phyloP scores from a whole-genome alignment of 2,329 filamentous ascomycete species.

The Aspergillus chevalieri region DNA sequence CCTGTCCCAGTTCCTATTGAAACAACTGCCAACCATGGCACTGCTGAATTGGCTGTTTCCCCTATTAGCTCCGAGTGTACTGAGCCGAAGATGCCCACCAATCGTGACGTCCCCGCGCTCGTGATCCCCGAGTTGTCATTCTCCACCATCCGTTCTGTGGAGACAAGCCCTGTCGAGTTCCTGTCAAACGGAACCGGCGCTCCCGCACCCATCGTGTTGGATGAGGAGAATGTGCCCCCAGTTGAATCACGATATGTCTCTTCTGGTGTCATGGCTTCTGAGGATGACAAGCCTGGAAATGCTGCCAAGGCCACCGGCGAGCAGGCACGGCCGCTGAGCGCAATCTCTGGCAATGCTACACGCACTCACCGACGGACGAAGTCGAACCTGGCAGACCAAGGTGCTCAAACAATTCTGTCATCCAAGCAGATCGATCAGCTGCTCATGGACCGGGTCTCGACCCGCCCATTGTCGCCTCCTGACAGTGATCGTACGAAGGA shows the following conservation, averaged over 20 bases:
- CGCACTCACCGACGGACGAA: conserved; percentile 19
- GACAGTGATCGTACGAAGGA: conserved; percentile 27
- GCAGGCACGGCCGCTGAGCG: conserved; percentile 50
- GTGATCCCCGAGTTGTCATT: conserved; percentile 29
- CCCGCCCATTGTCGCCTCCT: conserved; percentile 27
- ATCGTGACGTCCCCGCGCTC: conserved; percentile 18
- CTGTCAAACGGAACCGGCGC: conserved; percentile 21
- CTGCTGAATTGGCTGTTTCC: conserved; percentile 23
- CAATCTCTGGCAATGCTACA: conserved; percentile 55
- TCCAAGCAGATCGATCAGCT: conserved; percentile 73
- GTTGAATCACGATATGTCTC: conserved; percentile 3
- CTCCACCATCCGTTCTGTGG: conserved; percentile 40
- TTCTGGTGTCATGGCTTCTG: conserved; percentile 51
- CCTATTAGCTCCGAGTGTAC: conserved; percentile 21
- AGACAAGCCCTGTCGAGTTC: conserved; percentile 41
- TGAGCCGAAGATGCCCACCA: conserved; percentile 26
- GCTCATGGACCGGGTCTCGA: conserved; percentile 50
- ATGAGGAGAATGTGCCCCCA: conserved; percentile 17
- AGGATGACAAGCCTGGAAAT: conserved; percentile 59
- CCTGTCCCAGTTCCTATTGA: conserved; percentile 3
- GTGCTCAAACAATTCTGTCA: conserved; percentile 79
- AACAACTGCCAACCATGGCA: conserved; percentile 11
- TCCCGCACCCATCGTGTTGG: conserved; percentile 11
- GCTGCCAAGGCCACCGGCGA: conserved; percentile 34
- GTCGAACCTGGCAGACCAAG: conserved; percentile 57